Conservation (phyloP, 2,329 filamentous ascomycete genomes). For the Fusarium brachygibbosum region DNA sequence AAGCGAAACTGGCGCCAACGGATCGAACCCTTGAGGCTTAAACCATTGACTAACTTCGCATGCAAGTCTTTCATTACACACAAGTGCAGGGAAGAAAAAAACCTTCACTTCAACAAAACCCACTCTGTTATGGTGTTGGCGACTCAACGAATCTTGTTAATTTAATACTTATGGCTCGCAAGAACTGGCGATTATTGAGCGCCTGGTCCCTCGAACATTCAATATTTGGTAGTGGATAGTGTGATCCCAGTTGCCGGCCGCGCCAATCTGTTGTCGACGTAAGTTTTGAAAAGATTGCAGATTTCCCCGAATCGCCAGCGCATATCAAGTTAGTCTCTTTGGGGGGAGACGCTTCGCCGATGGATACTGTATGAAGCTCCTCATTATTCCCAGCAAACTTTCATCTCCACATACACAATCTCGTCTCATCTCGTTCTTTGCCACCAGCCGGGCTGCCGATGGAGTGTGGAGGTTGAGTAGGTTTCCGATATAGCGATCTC, state of each 20-base stretch:
- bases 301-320: neutral
- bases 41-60: neutral
- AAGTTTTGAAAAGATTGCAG: neutral
- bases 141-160: slow-evolving; percentile 15
- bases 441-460: slow-evolving; percentile 8
- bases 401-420: slow-evolving; percentile 16
- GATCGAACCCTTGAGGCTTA: slow-evolving; percentile 9
- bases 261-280: neutral
- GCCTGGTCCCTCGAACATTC: neutral
- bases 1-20: neutral
- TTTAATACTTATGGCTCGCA: slow-evolving; percentile 16
- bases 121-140: neutral
- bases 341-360: neutral
- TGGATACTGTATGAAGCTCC: slow-evolving; percentile 12
- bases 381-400: slow-evolving; percentile 25
- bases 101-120: neutral
- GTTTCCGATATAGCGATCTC: slow-evolving; percentile 23
- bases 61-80: neutral
- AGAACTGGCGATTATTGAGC: neutral
- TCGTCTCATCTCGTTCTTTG: slow-evolving; percentile 8
- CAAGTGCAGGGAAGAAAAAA: neutral
- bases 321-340: slow-evolving; percentile 16
- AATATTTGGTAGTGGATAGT: neutral
- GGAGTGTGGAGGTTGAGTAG: slow-evolving; percentile 26
- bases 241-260: neutral